Base-by-base conservation (phyloP, 306 rosid species). In the Citrullus mucosospermus region DNA sequence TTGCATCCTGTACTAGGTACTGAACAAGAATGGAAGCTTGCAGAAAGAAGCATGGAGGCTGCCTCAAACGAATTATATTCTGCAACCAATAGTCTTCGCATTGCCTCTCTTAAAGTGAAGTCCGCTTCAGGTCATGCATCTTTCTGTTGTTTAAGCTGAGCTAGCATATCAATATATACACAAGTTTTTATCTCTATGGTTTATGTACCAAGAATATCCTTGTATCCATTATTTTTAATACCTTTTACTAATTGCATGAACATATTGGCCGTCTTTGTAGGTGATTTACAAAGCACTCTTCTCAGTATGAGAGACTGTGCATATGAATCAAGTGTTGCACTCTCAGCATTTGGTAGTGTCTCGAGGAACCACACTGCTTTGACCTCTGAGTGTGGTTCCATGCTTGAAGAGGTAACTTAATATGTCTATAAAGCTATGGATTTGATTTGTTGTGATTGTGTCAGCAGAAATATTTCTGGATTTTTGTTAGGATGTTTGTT, bases 331-430 rank as follows among this genome's bases (percentile, higher is more conserved):
- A 89, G 91, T 85, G 90, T 90, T 43, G 87, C 97, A 76, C 87
- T 92, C 61, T 70, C 89, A 54, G 90, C 92, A 79, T 92, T 90
- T 88, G 81, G 84, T 60, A 83, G 86, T 79, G 91, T 90, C 81
- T 90, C 94, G 69, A 90, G 88, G 86, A 88, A 81, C 79, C 94
- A 93, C 85, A 90, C 97, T 78, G 89, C 98, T 81, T 84, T 93
- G 88, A 93, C 98, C 76, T 93, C 98, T 76, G 97, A 93, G 86
- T 92, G 98, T 36, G 98, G 98, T 80, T 94, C 96, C 80, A 92
- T 94, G 97, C 97, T 94, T 57, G 97, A 94, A 84, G 98, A 94
- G 96, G 98, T 94, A 83, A 18, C 57, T 77, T 16, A 38, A 18
- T 59, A 44, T 41, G 18, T 76, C 17, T 53, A 15, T 34, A 28